Percentiles rank a stretch among this genome's conserved stretches.
These are phyloP conservation scores for Microdochium bolleyi DNA, from an alignment of 2,329 filamentous ascomycete genomes.

Conservation along the genomic window DNA sequence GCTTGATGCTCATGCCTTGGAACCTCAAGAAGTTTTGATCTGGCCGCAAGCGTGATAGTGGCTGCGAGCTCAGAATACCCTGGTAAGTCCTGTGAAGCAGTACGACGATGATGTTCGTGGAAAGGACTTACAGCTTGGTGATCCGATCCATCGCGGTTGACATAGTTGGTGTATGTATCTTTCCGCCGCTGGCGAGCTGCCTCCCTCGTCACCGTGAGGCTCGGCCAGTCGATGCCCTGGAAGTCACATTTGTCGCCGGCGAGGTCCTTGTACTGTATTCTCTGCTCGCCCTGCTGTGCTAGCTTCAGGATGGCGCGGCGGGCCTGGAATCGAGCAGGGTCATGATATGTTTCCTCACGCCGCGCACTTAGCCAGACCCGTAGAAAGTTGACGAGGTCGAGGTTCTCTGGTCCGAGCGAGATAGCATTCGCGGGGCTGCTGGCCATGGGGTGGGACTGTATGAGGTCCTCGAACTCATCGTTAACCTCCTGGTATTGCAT, in stretches of 20 bases:
- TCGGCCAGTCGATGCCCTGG: conserved; percentile 51
- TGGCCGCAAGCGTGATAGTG: neutral
- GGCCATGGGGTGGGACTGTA: neutral
- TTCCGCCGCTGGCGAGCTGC: conserved; percentile 39
- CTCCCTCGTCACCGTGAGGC: conserved; percentile 40
- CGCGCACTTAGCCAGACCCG: neutral
- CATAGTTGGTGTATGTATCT: conserved; percentile 48
- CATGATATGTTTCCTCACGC: neutral
- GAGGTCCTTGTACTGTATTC: conserved; percentile 35
- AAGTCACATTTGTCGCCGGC: conserved; percentile 48
- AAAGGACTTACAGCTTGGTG: conserved; percentile 34
- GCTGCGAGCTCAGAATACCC: neutral
- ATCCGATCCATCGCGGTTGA: conserved; percentile 41
- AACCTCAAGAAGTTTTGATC: conserved; percentile 46
- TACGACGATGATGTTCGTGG: neutral
- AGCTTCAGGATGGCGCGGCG: neutral
- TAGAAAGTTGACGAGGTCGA: neutral
- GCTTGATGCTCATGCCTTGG: conserved; percentile 45
- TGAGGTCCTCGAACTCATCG: neutral
- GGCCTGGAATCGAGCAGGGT: neutral
- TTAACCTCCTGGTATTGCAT: neutral
- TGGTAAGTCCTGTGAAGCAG: neutral
- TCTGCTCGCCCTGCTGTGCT: conserved; percentile 12
- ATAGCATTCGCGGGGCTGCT: neutral
- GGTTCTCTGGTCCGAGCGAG: neutral